A percentile compares a stretch with the other conserved stretches of the same genome.
Evolutionary conservation across 2,329 filamentous ascomycete species (phyloP).

Genomic region (Beauveria medogensis): DNA sequence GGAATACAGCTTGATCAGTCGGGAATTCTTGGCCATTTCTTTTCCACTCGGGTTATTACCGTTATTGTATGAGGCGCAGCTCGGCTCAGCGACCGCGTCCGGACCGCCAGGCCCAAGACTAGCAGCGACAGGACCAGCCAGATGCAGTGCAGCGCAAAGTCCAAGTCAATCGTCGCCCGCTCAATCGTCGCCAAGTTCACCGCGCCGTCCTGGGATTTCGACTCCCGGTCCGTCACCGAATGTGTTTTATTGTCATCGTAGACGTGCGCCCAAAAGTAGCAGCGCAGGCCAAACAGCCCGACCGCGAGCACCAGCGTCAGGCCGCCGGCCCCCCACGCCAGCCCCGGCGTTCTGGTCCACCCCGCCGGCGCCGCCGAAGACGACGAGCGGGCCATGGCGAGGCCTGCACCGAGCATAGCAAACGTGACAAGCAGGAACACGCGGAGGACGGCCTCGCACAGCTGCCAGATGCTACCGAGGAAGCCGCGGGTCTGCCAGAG

Average conservation of each 20-base stretch:
- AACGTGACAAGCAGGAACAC: neutral
- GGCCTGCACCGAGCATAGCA: neutral
- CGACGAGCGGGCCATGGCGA: constrained; percentile 1
- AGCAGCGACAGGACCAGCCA: constrained; percentile 1
- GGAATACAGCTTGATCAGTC: neutral
- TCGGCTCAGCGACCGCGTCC: neutral
- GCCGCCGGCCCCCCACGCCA: neutral
- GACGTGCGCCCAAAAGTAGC: constrained; percentile 8
- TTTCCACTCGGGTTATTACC: neutral
- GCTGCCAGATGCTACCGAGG: constrained; percentile 3
- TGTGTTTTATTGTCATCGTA: neutral
- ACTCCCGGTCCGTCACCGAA: neutral
- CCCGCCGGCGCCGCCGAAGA: neutral
- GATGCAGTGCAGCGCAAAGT: constrained; percentile 6
- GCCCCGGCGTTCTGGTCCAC: neutral
- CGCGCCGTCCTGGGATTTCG: neutral
- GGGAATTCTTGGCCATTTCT: neutral
- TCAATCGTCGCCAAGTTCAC: neutral
- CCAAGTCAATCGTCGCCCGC: neutral
- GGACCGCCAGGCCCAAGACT: neutral
- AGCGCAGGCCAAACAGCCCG: neutral
- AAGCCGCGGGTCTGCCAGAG: neutral
- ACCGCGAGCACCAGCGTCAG: neutral
- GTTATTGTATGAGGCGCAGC: constrained; percentile 1
- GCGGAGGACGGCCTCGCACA: constrained; percentile 1